Evolutionary conservation across 23 red algal genomes (phyloP), one percentile per base, ranked within the genome.

Genomic region (Chondrus crispus): DNA sequence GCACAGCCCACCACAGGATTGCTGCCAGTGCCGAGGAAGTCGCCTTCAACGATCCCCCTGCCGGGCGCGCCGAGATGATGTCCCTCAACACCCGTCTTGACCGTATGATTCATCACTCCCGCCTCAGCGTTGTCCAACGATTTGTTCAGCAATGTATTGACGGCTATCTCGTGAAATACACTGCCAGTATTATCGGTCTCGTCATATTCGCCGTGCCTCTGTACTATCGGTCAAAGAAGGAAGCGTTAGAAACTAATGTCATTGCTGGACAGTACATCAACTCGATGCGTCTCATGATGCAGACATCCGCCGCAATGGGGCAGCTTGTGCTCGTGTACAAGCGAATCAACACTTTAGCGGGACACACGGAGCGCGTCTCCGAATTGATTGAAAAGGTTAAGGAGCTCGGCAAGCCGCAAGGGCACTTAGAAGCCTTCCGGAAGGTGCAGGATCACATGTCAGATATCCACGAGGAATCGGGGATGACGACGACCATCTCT

Each of bases 1-100:
- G 93, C 68, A 71, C 85, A 5, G 94, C 86, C 4, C 94, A 96
- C 58, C 29, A 55, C 19, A 76, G 94, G 22, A 53, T 96, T 68
- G 85, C 75, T 2, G 78, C 88, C 24, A 85, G 74, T 70, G 94
- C 94, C 20, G 94, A 96, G 82, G 94, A 96, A 62, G 73, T 96
- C 26, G 94, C 94, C 2, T 95, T 95, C 85, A 86, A 95, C 60
- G 93, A 95, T 51, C 93, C 93, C 6, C 93, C 93, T n/a, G 93
- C 83, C 11, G 93, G 93, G 16, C 58, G 87, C 9, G 93, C 93
- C 1, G 94, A 96, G 66, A 85, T 84, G 88, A 28, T 74, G 41
- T 47, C 81, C 2, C 74, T 96, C 18, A 87, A 96, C 66, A 92
- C 78, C 4, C 70, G 86, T 41, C 78, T 96, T 29, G 55, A 39